A percentile compares a stretch with the other conserved stretches of the same genome.
Conservation (phyloP, 1,284 basidiomycete genomes). For the Agroathelia rolfsii region DNA sequence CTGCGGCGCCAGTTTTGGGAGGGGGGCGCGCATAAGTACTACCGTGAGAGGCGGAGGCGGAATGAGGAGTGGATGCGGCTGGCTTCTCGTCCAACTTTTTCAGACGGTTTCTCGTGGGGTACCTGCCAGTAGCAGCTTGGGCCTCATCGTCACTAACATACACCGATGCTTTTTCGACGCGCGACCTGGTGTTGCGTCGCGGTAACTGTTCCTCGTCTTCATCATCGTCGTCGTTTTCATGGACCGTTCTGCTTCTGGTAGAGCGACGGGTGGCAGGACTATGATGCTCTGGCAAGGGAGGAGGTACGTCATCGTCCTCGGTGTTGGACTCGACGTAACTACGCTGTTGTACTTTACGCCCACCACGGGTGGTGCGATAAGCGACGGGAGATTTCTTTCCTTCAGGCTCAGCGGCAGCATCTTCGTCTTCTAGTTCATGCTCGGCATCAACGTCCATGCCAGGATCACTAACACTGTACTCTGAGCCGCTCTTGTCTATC, state of each 20-base stretch:
- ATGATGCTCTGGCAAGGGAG: constrained; percentile 3
- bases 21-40: constrained; percentile 8
- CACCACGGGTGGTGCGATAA: constrained; percentile 28
- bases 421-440: constrained; percentile 21
- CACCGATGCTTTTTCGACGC: too few species aligned
- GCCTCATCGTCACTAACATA: too few species aligned
- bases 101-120: constrained; percentile 12
- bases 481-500: constrained; percentile 39
- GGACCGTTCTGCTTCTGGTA: constrained; percentile 20
- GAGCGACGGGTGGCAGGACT: constrained; percentile 8
- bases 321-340: constrained; percentile 44
- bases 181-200: constrained; percentile 13
- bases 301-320: constrained; percentile 25
- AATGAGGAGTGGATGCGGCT: constrained; percentile 16
- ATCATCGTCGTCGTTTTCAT: constrained; percentile 29
- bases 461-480: constrained; percentile 53
- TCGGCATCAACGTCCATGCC: constrained; percentile 31
- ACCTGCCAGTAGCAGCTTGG: constrained; percentile 9
- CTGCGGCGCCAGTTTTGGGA: constrained; percentile 2
- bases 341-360: constrained; percentile 34
- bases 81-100: constrained; percentile 18
- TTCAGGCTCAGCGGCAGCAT: constrained; percentile 17
- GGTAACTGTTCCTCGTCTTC: constrained; percentile 22
- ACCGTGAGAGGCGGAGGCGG: constrained; percentile 18
- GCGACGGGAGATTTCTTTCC: constrained; percentile 13